These are phyloP conservation scores for Colletotrichum tofieldiae DNA, from an alignment of 2,329 filamentous ascomycete species.

Conservation along the genomic window DNA sequence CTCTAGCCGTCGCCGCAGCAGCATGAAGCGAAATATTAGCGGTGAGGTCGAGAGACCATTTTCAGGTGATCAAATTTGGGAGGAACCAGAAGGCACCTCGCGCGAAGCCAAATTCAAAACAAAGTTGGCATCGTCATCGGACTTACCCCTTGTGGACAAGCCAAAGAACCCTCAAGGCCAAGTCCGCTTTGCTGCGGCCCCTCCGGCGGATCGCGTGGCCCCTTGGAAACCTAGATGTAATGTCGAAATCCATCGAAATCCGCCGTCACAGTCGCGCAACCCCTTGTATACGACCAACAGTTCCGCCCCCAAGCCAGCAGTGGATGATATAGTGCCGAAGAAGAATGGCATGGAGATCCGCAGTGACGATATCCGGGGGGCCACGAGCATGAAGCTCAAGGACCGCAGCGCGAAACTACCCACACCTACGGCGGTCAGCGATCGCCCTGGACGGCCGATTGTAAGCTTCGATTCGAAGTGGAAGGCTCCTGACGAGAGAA, in stretches of 20 bases:
- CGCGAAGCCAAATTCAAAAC: conserved; percentile 47
- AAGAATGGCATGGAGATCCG: conserved; percentile 89
- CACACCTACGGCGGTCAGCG: conserved; percentile 91
- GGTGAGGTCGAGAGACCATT: conserved; percentile 78
- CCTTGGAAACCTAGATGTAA: conserved; percentile 48
- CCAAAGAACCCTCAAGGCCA: conserved; percentile 76
- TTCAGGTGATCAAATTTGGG: conserved; percentile 87
- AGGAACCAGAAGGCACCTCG: conserved; percentile 78
- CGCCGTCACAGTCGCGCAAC: conserved; percentile 86
- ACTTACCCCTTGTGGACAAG: conserved; percentile 55
- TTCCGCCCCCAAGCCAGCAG: conserved; percentile 52
- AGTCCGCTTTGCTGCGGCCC: conserved; percentile 64
- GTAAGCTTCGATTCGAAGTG: conserved; percentile 95
- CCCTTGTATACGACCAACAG: conserved; percentile 83
- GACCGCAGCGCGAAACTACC: conserved; percentile 91
- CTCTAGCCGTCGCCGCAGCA: conserved; percentile 71
- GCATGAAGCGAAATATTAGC: conserved; percentile 79
- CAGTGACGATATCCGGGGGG: conserved; percentile 88
- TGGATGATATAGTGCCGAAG: conserved; percentile 65
- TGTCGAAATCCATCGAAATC: conserved; percentile 87
- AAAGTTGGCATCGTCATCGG: neutral
- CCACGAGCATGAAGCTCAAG: conserved; percentile 89
- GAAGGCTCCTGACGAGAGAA: conserved; percentile 79
- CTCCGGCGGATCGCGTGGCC: conserved; percentile 57
- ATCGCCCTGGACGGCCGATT: conserved; percentile 91